Percentiles rank a stretch among this genome's conserved stretches.
These are phyloP conservation scores for Huntiella bhutanensis DNA, from an alignment of 2,329 filamentous ascomycete genomes.

Conservation along the genomic window DNA sequence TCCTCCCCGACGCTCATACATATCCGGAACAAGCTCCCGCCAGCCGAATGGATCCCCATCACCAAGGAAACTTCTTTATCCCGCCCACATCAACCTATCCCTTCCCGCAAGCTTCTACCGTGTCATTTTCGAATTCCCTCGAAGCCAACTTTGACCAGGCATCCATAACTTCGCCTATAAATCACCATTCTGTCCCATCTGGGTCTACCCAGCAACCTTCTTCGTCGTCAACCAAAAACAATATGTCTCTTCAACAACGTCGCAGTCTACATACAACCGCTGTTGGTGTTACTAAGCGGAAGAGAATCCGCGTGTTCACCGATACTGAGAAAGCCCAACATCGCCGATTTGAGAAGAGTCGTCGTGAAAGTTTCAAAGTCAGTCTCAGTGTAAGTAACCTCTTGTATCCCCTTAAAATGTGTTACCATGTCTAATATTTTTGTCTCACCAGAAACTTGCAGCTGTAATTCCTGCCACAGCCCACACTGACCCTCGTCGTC, in stretches of 20 bases:
- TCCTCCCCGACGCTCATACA: background rate
- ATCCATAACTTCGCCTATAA: too few relatives aligned
- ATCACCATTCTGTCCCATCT: too few relatives aligned
- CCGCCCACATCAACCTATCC: too few relatives aligned
- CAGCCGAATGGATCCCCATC: too few relatives aligned
- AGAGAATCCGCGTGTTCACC: slow-evolving; percentile 22
- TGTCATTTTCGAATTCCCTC: too few relatives aligned
- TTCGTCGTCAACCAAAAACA: too few relatives aligned
- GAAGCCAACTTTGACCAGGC: too few relatives aligned
- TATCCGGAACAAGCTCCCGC: too few relatives aligned
- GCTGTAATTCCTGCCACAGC: slow-evolving; percentile 19
- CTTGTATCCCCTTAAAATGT: background rate
- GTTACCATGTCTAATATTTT: background rate
- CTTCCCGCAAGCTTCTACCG: too few relatives aligned
- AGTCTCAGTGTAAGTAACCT: background rate
- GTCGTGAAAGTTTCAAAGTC: slow-evolving; percentile 21
- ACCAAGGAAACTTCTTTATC: too few relatives aligned
- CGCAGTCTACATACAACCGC: background rate
- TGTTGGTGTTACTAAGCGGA: slow-evolving; percentile 14
- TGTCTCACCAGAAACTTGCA: slow-evolving; percentile 18
- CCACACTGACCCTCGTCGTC: slow-evolving; percentile 19
- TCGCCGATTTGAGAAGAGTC: slow-evolving; percentile 22
- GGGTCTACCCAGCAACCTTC: too few relatives aligned
- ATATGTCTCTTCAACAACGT: background rate
- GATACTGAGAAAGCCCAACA: slow-evolving; percentile 23